These are phyloP conservation scores for Fusarium decemcellulare DNA, from an alignment of 2,329 filamentous ascomycete genomes.

Conservation along the genomic window DNA sequence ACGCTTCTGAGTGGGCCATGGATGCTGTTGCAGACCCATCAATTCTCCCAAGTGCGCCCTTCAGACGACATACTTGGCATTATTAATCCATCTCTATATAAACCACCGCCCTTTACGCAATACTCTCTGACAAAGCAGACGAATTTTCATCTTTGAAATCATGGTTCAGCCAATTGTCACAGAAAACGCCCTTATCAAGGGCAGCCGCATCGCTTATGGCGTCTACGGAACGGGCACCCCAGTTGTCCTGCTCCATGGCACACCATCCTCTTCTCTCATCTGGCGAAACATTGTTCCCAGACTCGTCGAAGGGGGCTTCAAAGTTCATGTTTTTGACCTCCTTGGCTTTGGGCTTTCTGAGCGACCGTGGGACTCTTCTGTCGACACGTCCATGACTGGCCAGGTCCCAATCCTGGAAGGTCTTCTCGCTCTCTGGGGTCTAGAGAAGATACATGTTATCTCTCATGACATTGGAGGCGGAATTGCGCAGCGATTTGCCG, in stretches of 20 bases:
- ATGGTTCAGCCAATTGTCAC: constrained; percentile 43
- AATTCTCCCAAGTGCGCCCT: constrained; percentile 26
- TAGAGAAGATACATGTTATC: constrained; percentile 45
- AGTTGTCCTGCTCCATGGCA: constrained; percentile 51
- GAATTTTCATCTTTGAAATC: not conserved
- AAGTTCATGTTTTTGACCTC: constrained; percentile 49
- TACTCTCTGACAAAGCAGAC: rapidly evolving
- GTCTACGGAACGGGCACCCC: constrained; percentile 45
- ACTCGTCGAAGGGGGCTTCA: constrained; percentile 41
- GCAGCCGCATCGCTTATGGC: constrained; percentile 47
- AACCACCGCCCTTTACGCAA: not conserved
- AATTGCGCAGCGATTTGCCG: constrained; percentile 47
- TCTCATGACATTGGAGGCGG: constrained; percentile 52
- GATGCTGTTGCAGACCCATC: not conserved
- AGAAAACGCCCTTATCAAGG: constrained; percentile 46
- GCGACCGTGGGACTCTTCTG: constrained; percentile 44
- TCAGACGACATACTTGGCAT: constrained; percentile 29
- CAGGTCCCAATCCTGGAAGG: constrained; percentile 49
- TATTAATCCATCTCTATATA: constrained; percentile 35
- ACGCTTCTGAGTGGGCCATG: not conserved
- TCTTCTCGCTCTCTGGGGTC: constrained; percentile 46
- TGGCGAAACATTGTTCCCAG: constrained; percentile 49
- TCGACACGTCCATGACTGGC: constrained; percentile 52
- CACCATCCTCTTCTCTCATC: constrained; percentile 52
- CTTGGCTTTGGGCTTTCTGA: constrained; percentile 52